These are phyloP conservation scores for Circinella minor DNA, from an alignment of 371 early-diverging fungal species.

Conservation along the genomic window DNA sequence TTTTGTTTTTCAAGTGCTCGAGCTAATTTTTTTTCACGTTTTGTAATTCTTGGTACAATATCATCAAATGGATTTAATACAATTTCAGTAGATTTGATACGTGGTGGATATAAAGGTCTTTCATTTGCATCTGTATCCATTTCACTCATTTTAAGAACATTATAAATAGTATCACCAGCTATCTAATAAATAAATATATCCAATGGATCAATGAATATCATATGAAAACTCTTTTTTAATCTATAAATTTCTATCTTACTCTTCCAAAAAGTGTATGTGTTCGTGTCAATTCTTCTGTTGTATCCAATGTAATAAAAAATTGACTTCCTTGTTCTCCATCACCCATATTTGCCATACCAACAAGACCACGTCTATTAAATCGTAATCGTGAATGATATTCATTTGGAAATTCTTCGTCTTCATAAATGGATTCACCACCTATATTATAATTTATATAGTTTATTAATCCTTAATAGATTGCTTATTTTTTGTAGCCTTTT, in stretches of 20 bases:
- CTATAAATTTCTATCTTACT: slow-evolving; percentile 39
- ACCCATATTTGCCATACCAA: slow-evolving; percentile 92
- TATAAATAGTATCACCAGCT: slow-evolving; percentile 91
- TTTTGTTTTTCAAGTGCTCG: slow-evolving; percentile 38
- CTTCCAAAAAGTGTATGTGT: slow-evolving; percentile 94
- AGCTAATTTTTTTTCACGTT: slow-evolving; percentile 55
- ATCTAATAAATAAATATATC: slow-evolving; percentile 47
- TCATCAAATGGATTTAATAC: slow-evolving; percentile 92
- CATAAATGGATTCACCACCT: slow-evolving; percentile 93
- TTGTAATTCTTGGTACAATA: slow-evolving; percentile 82
- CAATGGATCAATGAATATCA: neutral
- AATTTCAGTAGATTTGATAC: slow-evolving; percentile 70
- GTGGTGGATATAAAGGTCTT: slow-evolving; percentile 81
- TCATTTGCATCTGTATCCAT: slow-evolving; percentile 81
- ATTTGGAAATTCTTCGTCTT: slow-evolving; percentile 76
- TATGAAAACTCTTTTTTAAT: neutral
- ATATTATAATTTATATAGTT: neutral
- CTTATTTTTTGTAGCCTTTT: no score
- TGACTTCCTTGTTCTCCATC: slow-evolving; percentile 84
- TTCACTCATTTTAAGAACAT: slow-evolving; percentile 86
- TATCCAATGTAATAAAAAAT: slow-evolving; percentile 93
- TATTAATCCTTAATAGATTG: no score
- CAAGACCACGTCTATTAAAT: slow-evolving; percentile 86
- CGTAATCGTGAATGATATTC: slow-evolving; percentile 93
- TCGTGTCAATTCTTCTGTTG: slow-evolving; percentile 82